These are phyloP conservation scores for Tulasnella sp. DNA, from an alignment of 768 basidiomycete genomes.

Conservation along the genomic window DNA sequence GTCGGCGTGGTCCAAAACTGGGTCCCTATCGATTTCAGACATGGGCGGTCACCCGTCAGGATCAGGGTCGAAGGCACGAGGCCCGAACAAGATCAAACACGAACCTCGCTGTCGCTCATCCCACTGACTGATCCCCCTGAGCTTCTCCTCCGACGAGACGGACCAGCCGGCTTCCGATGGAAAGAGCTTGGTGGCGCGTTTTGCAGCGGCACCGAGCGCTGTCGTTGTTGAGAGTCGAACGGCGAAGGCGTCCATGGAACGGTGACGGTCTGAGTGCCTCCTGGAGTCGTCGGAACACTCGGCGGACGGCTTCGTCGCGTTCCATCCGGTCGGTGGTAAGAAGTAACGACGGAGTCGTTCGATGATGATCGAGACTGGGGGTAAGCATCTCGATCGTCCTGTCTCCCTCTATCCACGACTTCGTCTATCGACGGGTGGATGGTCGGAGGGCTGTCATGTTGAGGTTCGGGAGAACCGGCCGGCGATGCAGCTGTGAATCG, in stretches of 20 bases:
- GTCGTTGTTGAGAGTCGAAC: constrained; percentile 58
- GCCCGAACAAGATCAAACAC: constrained; percentile 17
- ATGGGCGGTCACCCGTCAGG: background rate
- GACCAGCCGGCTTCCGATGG: constrained; percentile 42
- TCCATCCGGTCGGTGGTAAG: constrained; percentile 6
- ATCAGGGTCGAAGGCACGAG: background rate
- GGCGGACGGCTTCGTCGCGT: background rate
- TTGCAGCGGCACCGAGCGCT: constrained; percentile 54
- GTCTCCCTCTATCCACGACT: background rate
- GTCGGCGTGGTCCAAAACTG: background rate
- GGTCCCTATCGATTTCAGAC: background rate
- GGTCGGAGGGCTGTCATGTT: background rate
- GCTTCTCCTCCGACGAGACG: constrained; percentile 58
- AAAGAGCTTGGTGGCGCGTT: constrained; percentile 67
- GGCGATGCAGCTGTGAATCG: background rate
- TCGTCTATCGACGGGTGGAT: background rate
- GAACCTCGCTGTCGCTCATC: constrained; percentile 64
- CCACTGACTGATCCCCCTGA: constrained; percentile 41
- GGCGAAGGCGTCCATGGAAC: constrained; percentile 31
- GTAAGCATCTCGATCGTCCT: background rate
- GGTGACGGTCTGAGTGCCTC: background rate
- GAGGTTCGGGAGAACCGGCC: background rate
- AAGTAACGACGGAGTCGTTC: constrained; percentile 9
- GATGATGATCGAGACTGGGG: constrained; percentile 8
- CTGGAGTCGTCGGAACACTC: background rate